Base-by-base conservation (phyloP, 345 rosid species). In the Psidium guajava region DNA sequence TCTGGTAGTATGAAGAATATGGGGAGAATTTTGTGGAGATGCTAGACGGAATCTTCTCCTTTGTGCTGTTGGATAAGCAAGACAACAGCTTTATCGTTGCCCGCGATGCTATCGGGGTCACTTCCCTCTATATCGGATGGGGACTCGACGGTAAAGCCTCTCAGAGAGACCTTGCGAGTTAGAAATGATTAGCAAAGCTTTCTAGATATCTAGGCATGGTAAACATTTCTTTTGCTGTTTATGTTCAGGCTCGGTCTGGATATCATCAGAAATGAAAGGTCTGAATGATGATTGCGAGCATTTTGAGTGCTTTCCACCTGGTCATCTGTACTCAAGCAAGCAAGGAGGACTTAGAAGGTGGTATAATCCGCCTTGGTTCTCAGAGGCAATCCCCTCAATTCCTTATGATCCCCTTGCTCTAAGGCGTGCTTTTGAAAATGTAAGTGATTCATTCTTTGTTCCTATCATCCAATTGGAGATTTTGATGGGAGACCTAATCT, bases 1-100 rank as follows among this genome's bases (percentile, higher is more conserved):
- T 82, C 56, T 51, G 50, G 50, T 55, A 97, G 98, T 97, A 97
- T 58, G 99, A 97, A 88, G 99, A 97, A 87, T 82, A 94, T 89
- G 98, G 98, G 22, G 98, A 93, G 88, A 88, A 89, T 27, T 97
- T 95, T 83, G 93, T 95, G 86, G 94, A 91, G 83, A 95, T 94
- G 99, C 87, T 97, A 92, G 99, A 97, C 84, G 98, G 99, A 56
- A 92, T 97, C 87, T 97, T 97, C 89, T 97, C 98, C 14, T 95
- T 97, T 84, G 99, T 97, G 90, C 90, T 97, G 90, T 82, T 97
- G 86, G 97, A 97, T 84, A 95, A 95, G 24, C 91, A 95, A 0
- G 98, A 95, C 83, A 93, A 92, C 84, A 95, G 96, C 85, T 97
- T 92, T 91, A 92, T 97, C 75, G 97, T 89, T 86, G 98, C 98